Conservation (phyloP, 2,329 filamentous ascomycete species). For the Bretziella fagacearum region DNA sequence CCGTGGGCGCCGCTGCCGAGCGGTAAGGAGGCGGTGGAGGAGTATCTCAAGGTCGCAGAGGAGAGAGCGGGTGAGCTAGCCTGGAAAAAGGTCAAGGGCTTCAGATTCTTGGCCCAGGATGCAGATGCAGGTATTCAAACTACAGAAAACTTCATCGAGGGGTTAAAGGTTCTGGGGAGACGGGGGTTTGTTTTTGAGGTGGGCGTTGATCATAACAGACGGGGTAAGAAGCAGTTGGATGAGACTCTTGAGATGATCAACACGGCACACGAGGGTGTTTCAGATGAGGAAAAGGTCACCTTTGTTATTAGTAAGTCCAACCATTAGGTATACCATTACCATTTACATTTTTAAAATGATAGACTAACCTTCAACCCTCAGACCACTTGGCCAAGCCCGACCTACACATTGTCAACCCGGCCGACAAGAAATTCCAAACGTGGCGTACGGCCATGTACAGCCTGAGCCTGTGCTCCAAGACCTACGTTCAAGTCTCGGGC, state of each 20-base stretch:
- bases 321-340: neutral
- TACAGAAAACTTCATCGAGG: slow-evolving; percentile 43
- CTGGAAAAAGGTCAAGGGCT: slow-evolving; percentile 57
- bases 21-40: slow-evolving; percentile 39
- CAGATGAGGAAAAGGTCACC: slow-evolving; percentile 40
- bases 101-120: slow-evolving; percentile 69
- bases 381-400: slow-evolving; percentile 87
- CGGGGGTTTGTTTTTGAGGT: slow-evolving; percentile 60
- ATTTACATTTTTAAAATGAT: neutral
- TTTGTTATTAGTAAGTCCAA: slow-evolving; percentile 47
- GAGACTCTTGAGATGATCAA: slow-evolving; percentile 55
- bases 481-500: slow-evolving; percentile 89
- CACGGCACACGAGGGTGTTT: slow-evolving; percentile 44
- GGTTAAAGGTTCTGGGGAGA: slow-evolving; percentile 46
- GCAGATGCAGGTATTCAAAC: slow-evolving; percentile 52
- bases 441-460: slow-evolving; percentile 55
- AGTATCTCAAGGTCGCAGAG: slow-evolving; percentile 47
- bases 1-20: slow-evolving; percentile 74
- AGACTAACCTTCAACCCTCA: slow-evolving; percentile 21
- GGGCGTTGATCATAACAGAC: slow-evolving; percentile 63
- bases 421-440: slow-evolving; percentile 41
- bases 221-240: slow-evolving; percentile 56
- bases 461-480: slow-evolving; percentile 44
- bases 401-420: slow-evolving; percentile 43
- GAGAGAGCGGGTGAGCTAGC: slow-evolving; percentile 41